Evolutionary conservation across 176 grass and related monocot genomes (phyloP).

Genomic region (Pontederia paniculata): DNA sequence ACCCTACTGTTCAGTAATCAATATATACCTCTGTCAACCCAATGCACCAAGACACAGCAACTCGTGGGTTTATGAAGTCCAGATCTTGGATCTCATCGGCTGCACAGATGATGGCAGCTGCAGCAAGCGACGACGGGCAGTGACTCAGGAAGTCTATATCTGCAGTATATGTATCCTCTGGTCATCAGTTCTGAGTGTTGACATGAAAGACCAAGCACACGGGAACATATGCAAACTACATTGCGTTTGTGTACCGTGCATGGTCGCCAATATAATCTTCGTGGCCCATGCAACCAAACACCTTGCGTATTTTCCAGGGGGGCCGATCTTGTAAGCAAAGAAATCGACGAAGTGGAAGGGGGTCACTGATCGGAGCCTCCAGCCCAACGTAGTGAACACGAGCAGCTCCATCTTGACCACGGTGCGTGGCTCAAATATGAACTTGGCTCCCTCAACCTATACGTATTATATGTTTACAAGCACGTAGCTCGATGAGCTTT

Average conservation of each 20-base stretch:
- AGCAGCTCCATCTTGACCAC: conserved; percentile 74
- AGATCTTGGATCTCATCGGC: conserved; percentile 43
- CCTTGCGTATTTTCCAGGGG: conserved; percentile 43
- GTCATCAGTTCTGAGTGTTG: not conserved
- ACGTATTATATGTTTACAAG: conserved; percentile 3
- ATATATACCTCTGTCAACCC: conserved; percentile 60
- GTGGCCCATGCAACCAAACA: conserved; percentile 45
- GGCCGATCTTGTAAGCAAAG: conserved; percentile 76
- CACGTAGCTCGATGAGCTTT: not conserved
- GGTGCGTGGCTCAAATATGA: conserved; percentile 55
- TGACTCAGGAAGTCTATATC: conserved; percentile 71
- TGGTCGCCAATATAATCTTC: conserved; percentile 47
- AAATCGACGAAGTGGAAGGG: conserved; percentile 89
- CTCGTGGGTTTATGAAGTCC: conserved; percentile 28
- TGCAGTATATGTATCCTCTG: conserved; percentile 25
- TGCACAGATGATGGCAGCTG: conserved; percentile 70
- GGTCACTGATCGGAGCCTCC: conserved; percentile 80
- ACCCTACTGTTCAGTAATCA: too few species aligned
- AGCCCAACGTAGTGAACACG: conserved; percentile 54
- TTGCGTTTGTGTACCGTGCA: conserved; percentile 40
- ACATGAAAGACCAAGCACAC: too few species aligned
- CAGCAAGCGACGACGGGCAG: conserved; percentile 76
- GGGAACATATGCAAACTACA: too few species aligned
- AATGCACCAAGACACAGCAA: conserved; percentile 61
- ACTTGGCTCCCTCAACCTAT: conserved; percentile 50